Evolutionary conservation across 2,329 filamentous ascomycete species (phyloP).

Genomic region (Fusarium palustre): DNA sequence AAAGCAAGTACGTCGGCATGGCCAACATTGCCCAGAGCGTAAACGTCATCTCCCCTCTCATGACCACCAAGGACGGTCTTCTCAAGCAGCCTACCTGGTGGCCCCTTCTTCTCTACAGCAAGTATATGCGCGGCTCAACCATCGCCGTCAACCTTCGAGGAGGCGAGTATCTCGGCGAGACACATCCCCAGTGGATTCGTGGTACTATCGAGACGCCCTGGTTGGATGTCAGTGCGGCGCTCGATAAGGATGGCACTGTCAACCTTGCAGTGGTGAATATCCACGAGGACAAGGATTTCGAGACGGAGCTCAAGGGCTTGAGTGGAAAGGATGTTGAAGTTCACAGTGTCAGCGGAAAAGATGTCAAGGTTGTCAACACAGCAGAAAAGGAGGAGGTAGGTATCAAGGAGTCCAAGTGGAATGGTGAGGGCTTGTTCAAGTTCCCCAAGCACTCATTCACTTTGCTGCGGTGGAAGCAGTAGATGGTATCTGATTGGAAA

Average conservation of each 20-base stretch:
- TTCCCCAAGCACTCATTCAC: slow-evolving; percentile 80
- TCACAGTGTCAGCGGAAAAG: slow-evolving; percentile 64
- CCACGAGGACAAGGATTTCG: slow-evolving; percentile 68
- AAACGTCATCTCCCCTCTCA: slow-evolving; percentile 81
- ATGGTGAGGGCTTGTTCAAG: slow-evolving; percentile 69
- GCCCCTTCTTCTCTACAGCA: slow-evolving; percentile 70
- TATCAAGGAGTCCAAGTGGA: slow-evolving; percentile 63
- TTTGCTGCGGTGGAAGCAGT: slow-evolving; percentile 70
- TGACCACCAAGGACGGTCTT: slow-evolving; percentile 74
- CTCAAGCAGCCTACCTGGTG: slow-evolving; percentile 81
- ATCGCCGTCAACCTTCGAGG: slow-evolving; percentile 73
- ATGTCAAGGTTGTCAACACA: slow-evolving; percentile 70
- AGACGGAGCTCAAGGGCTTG: slow-evolving; percentile 68
- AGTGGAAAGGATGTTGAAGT: slow-evolving; percentile 65
- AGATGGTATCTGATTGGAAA: neutral
- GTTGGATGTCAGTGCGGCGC: slow-evolving; percentile 73
- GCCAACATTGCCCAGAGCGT: slow-evolving; percentile 82
- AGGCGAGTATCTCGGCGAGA: slow-evolving; percentile 74
- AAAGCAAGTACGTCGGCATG: slow-evolving; percentile 78
- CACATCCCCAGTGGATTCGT: slow-evolving; percentile 73
- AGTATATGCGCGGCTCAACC: slow-evolving; percentile 76
- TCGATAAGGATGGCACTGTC: slow-evolving; percentile 68
- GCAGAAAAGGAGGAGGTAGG: slow-evolving; percentile 71
- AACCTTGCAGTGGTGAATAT: slow-evolving; percentile 81
- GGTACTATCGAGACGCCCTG: slow-evolving; percentile 76